Evolutionary conservation across 1,284 basidiomycete genomes (phyloP).

Genomic region (Trichosporon inkin): DNA sequence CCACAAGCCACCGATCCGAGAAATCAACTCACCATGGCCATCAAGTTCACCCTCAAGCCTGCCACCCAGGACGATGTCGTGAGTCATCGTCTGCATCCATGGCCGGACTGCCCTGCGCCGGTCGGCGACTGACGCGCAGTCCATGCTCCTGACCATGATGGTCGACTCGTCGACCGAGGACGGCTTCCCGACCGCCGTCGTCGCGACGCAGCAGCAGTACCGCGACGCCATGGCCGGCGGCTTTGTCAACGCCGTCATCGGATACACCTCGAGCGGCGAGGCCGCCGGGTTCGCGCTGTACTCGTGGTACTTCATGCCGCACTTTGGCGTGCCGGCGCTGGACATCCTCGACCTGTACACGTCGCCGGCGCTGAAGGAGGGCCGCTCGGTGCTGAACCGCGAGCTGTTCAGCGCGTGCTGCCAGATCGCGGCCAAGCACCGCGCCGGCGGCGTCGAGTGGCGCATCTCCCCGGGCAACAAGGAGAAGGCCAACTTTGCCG

Average conservation of each 20-base stretch:
- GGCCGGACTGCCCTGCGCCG: neutral
- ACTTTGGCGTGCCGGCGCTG: neutral
- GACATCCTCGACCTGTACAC: slow-evolving; percentile 8
- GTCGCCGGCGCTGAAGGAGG: slow-evolving; percentile 1
- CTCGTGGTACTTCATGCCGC: slow-evolving; percentile 8
- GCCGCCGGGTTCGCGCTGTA: slow-evolving; percentile 4
- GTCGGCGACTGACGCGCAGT: neutral
- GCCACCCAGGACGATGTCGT: neutral
- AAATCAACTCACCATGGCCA: neutral
- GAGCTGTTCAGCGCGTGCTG: slow-evolving; percentile 6
- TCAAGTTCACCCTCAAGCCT: slow-evolving; percentile 1
- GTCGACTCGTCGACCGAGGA: slow-evolving; percentile 3
- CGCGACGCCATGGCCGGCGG: slow-evolving; percentile 4
- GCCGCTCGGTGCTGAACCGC: slow-evolving; percentile 1
- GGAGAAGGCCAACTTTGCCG: neutral
- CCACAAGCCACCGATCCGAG: neutral
- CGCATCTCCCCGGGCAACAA: neutral
- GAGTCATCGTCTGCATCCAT: neutral
- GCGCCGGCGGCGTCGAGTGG: slow-evolving; percentile 7
- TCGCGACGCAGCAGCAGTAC: slow-evolving; percentile 8
- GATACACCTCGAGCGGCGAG: neutral
- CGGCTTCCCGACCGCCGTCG: slow-evolving; percentile 1
- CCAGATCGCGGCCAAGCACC: neutral
- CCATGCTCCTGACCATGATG: slow-evolving; percentile 2
- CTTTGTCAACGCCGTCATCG: slow-evolving; percentile 3